Conservation (phyloP, 2,329 filamentous ascomycete species). For the Trichoderma brevicompactum region DNA sequence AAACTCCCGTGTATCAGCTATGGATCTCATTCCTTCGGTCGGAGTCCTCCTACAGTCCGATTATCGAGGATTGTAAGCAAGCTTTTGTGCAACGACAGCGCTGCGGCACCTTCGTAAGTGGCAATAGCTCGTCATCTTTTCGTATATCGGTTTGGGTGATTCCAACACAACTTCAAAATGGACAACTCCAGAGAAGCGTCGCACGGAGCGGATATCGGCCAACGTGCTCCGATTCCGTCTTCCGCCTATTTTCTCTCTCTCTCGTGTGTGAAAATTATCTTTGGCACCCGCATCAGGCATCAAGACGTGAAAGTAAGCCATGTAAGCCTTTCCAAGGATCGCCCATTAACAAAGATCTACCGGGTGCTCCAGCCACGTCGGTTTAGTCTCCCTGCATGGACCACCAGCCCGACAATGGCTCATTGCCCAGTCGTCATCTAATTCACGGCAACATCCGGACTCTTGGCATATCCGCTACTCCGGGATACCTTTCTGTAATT, state of each 20-base stretch:
- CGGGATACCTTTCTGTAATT: not conserved
- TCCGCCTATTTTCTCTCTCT: not conserved
- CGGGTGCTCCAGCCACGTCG: not conserved
- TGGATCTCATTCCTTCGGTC: constrained; percentile 1
- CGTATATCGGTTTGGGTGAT: not conserved
- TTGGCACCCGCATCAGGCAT: not conserved
- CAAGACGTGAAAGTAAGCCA: not conserved
- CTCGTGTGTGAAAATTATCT: not conserved
- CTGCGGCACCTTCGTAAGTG: not conserved
- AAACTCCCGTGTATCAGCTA: not conserved
- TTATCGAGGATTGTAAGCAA: not conserved
- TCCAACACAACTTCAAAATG: not conserved
- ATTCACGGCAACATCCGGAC: constrained; percentile 15
- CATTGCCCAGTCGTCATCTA: not conserved
- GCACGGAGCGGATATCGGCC: not conserved
- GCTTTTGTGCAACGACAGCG: not conserved
- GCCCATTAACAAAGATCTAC: not conserved
- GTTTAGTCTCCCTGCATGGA: not conserved
- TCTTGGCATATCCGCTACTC: constrained; percentile 16
- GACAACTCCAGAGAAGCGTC: not conserved
- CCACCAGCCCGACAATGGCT: too few species aligned
- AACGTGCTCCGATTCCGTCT: too few species aligned
- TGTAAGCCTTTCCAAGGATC: not conserved
- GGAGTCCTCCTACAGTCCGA: constrained; percentile 12
- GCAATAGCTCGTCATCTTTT: constrained; percentile 13